Evolutionary conservation across 2,329 filamentous ascomycete genomes (phyloP), one percentile per base, ranked within the genome.

Genomic region (Clonostachys rosea): DNA sequence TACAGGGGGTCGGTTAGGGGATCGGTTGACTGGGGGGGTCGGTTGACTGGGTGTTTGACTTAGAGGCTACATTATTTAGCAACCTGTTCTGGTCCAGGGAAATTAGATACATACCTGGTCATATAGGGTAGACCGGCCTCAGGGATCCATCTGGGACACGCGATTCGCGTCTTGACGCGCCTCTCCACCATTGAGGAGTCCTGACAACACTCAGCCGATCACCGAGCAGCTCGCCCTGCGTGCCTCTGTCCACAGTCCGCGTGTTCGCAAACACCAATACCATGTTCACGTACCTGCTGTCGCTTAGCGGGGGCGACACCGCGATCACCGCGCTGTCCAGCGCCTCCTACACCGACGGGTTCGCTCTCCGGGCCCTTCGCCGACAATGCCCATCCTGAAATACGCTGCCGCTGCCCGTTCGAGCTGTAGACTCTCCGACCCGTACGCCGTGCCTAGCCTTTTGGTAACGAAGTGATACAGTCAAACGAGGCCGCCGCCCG

Each of bases 331-430:
- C 74, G 45, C 62, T 63, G 58, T 84, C 78, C 16, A 89, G 68
- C 0, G 83, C 83, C 5, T 68, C 69, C 59, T 87, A 83, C 9
- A 89, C 81, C 2, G 84, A 67, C 51, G 75, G 75, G 77, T 59
- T 89, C 86, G 1, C 77, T 82, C 55, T 84, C 77, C 0, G 81
- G 82, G 52, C 89, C 85, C 0, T 89, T 69, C 0, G 71, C 70
- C 71, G 68, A 0, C 86, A 90, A 82, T 12, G 83, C 83, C 7
- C 87, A 74, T 0, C 86, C 89, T 8, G 86, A 84, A 34, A 89
- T 77, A 18, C 84, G 79, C 60, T 90, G 86, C 8, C 84, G 72
- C 60, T 91, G 86, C 1, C 87, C 87, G 20, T 87, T 87, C 2
- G 2, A 91, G 68, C 49, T 85, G 83, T 16, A 84, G 78, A 1